These are phyloP conservation scores for Pestalotiopsis sp. DNA, from an alignment of 2,329 filamentous ascomycete genomes.

Conservation along the genomic window DNA sequence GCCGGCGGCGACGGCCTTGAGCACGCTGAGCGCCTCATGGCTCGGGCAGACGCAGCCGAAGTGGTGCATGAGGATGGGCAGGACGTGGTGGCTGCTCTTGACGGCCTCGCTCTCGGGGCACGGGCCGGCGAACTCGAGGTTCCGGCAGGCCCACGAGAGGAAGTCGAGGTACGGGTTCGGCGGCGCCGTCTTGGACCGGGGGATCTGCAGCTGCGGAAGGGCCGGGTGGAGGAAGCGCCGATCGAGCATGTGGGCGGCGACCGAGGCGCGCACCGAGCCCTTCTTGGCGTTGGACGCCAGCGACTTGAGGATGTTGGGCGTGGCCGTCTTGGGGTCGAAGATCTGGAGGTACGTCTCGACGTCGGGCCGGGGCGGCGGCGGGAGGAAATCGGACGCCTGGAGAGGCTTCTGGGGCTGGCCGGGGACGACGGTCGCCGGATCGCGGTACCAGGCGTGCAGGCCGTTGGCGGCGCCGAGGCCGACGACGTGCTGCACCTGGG, in stretches of 20 bases:
- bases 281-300: constrained; percentile 54
- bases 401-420: constrained; percentile 3
- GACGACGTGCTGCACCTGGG: constrained; percentile 48
- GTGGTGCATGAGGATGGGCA: constrained; percentile 76
- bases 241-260: constrained; percentile 55
- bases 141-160: constrained; percentile 64
- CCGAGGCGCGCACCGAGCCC: constrained; percentile 56
- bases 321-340: constrained; percentile 61
- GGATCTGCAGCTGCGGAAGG: constrained; percentile 40
- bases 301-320: constrained; percentile 61
- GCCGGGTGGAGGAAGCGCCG: constrained; percentile 52
- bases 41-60: constrained; percentile 73
- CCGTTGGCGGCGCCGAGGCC: constrained; percentile 43
- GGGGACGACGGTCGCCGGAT: constrained; percentile 29
- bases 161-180: constrained; percentile 68
- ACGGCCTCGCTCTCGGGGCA: constrained; percentile 50
- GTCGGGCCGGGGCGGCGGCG: constrained; percentile 55
- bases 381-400: constrained; percentile 28
- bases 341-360: constrained; percentile 66
- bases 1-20: constrained; percentile 55
- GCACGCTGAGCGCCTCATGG: constrained; percentile 63
- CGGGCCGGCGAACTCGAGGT: constrained; percentile 67
- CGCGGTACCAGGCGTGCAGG: constrained; percentile 50
- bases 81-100: constrained; percentile 63
- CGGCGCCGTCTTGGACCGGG: constrained; percentile 38